Evolutionary conservation across 106 monocot genomes (phyloP).

Genomic region (Dendrobium huoshanense): DNA sequence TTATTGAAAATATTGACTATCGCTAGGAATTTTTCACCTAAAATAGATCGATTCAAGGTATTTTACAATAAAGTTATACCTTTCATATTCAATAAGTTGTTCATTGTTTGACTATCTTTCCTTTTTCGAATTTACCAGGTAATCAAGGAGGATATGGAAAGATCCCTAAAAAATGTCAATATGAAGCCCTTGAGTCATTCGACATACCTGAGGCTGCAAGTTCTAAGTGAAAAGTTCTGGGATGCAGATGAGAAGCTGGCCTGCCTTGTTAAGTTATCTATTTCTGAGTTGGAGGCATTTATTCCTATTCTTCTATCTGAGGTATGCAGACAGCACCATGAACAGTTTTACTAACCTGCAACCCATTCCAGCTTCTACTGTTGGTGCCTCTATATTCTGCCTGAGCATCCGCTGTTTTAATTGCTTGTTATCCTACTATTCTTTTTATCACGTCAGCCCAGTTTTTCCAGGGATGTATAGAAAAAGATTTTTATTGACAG

Average conservation of each 20-base stretch:
- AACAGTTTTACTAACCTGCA: background rate
- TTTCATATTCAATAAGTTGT: background rate
- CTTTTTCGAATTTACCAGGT: conserved; percentile 33
- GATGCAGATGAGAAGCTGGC: conserved; percentile 74
- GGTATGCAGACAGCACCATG: conserved; percentile 28
- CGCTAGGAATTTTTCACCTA: conserved; percentile 54
- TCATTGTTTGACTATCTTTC: background rate
- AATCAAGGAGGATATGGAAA: conserved; percentile 89
- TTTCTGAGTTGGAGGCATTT: conserved; percentile 58
- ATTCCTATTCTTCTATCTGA: conserved; percentile 74
- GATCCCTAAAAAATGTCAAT: conserved; percentile 78
- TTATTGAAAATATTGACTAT: conserved; percentile 60
- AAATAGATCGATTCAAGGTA: conserved; percentile 81
- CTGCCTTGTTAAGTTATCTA: conserved; percentile 44
- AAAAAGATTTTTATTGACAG: background rate
- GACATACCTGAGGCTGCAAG: conserved; percentile 77
- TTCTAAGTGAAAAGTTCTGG: conserved; percentile 73
- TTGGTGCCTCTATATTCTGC: background rate
- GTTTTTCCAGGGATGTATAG: background rate
- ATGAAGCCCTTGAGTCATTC: conserved; percentile 89
- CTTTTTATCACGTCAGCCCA: background rate
- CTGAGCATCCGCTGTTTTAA: background rate
- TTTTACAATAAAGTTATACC: background rate
- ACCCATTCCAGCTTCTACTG: background rate
- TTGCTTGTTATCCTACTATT: background rate